These are phyloP conservation scores for Acacia crassicarpa DNA, from an alignment of 306 rosid genomes.

Conservation along the genomic window DNA sequence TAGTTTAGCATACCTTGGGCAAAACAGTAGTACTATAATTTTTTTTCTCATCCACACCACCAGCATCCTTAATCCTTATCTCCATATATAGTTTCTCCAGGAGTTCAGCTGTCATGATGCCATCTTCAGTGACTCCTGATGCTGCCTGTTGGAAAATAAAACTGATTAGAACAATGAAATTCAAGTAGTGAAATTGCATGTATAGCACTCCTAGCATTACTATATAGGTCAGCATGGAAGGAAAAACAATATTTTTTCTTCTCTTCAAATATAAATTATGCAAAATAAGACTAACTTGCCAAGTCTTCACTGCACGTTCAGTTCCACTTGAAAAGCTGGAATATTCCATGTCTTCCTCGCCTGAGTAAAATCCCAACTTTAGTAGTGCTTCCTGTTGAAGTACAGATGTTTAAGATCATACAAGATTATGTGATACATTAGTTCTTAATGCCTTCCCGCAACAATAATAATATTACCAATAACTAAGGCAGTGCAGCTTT, in stretches of 20 bases:
- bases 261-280: not conserved
- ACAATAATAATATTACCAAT: not conserved
- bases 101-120: constrained; percentile 81
- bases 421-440: constrained; percentile 10
- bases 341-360: constrained; percentile 90
- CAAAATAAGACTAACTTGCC: constrained; percentile 75
- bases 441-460: not conserved
- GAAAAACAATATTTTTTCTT: not conserved
- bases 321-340: constrained; percentile 85
- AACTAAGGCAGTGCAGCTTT: not conserved
- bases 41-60: constrained; percentile 30
- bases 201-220: not conserved
- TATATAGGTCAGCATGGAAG: not conserved
- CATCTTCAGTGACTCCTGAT: constrained; percentile 69
- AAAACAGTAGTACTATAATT: constrained; percentile 25
- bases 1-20: constrained; percentile 47
- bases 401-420: not conserved
- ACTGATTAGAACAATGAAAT: constrained; percentile 21
- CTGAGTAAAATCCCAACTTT: constrained; percentile 82
- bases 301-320: constrained; percentile 92
- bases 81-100: constrained; percentile 57
- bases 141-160: constrained; percentile 52
- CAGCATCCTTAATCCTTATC: constrained; percentile 31
- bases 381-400: constrained; percentile 70
- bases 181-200: not conserved